Evolutionary conservation across 306 rosid species (phyloP).

Genomic region (Cajanus cajan): DNA sequence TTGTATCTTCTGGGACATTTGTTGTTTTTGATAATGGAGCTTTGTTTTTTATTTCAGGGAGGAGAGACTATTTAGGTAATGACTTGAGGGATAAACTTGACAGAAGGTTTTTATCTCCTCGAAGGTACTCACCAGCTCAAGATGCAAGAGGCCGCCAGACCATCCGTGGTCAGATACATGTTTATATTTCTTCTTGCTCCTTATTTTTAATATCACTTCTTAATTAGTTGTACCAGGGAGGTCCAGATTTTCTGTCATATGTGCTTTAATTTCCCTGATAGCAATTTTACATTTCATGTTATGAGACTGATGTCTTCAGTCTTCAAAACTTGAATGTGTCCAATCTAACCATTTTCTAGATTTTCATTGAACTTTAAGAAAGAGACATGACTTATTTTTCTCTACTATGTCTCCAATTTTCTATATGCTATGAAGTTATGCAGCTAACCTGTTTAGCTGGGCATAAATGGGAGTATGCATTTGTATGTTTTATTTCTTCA

Average conservation of each 20-base stretch:
- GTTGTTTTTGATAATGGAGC: constrained; percentile 25
- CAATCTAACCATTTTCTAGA: background rate
- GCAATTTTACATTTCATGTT: constrained; percentile 22
- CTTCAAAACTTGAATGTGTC: constrained; percentile 12
- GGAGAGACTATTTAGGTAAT: constrained; percentile 58
- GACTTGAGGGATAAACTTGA: constrained; percentile 89
- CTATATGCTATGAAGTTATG: constrained; percentile 19
- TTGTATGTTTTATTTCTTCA: constrained; percentile 6
- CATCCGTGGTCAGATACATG: constrained; percentile 54
- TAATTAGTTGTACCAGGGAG: background rate
- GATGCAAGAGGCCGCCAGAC: constrained; percentile 60
- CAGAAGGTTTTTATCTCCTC: constrained; percentile 61
- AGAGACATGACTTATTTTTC: background rate
- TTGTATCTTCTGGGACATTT: constrained; percentile 16
- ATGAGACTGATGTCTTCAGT: constrained; percentile 16
- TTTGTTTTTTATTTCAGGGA: constrained; percentile 54
- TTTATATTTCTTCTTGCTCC: constrained; percentile 23
- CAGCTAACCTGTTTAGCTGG: background rate
- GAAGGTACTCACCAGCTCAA: constrained; percentile 61
- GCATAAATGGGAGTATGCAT: constrained; percentile 10
- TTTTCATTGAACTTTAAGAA: constrained; percentile 13
- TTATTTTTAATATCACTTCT: constrained; percentile 21
- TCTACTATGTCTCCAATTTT: constrained; percentile 3
- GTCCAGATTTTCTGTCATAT: constrained; percentile 15
- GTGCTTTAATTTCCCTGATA: constrained; percentile 2